phyloP scores from a whole-genome alignment of 768 basidiomycete species.

The Auricularia sp. region DNA sequence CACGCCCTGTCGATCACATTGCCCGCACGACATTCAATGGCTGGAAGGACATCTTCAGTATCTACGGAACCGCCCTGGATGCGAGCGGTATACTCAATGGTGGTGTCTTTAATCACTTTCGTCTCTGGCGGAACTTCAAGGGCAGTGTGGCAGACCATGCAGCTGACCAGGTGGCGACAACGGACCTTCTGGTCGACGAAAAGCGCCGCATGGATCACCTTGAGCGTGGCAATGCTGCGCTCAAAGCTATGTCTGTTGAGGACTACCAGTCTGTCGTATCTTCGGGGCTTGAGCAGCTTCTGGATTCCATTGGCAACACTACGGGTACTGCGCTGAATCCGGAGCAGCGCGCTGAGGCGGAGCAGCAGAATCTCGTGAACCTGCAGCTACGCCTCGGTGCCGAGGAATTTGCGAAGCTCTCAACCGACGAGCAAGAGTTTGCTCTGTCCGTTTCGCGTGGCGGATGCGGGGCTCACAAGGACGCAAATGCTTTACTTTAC shows the following conservation, averaged over 20 bases:
- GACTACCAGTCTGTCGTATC: conserved; percentile 12
- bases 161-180: no score
- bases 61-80: no score
- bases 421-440: conserved; percentile 6
- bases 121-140: no score
- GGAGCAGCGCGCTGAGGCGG: conserved; percentile 9
- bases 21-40: background rate
- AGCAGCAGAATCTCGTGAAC: conserved; percentile 9
- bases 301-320: conserved; percentile 13
- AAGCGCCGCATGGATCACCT: no score
- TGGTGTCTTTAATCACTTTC: no score
- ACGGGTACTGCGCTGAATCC: conserved; percentile 3
- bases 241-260: no score
- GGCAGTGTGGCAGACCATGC: no score
- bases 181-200: no score
- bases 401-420: conserved; percentile 9
- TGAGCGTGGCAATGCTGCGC: no score
- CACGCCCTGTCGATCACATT: background rate
- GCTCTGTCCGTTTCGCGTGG: conserved; percentile 24
- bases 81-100: no score
- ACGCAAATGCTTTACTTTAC: conserved; percentile 24
- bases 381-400: conserved; percentile 12
- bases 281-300: conserved; percentile 19
- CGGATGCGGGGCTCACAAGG: conserved; percentile 32
- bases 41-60: no score